A percentile compares a stretch with the other conserved stretches of the same genome.
phyloP scores from a whole-genome alignment of 2,329 filamentous ascomycete genomes.

The Thermothelomyces thermophilus region DNA sequence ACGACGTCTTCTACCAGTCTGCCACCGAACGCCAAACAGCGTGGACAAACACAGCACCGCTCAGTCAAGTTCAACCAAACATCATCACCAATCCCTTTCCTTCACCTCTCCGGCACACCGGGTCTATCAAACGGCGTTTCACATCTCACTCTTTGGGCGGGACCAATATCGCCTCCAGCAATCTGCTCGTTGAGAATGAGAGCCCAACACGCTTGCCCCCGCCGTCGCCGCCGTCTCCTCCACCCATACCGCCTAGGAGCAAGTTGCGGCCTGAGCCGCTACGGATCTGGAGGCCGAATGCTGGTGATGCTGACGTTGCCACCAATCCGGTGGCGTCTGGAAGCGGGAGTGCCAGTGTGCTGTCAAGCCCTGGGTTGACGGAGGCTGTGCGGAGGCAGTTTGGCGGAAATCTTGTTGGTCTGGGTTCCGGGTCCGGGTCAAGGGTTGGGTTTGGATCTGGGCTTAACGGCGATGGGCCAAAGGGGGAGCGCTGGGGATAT shows the following conservation, averaged over 20 bases:
- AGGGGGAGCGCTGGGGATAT: neutral
- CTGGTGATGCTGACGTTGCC: neutral
- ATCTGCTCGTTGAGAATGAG: constrained; percentile 2
- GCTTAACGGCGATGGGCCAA: neutral
- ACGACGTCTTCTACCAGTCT: constrained; percentile 1
- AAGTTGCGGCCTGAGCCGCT: constrained; percentile 20
- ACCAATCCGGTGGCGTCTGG: neutral
- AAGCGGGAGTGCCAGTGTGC: constrained; percentile 5
- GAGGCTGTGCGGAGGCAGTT: constrained; percentile 29
- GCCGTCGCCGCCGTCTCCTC: constrained; percentile 9
- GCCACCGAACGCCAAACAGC: neutral
- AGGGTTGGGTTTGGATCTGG: neutral
- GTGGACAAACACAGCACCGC: constrained; percentile 16
- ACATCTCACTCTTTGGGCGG: neutral
- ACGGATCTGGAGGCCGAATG: constrained; percentile 2
- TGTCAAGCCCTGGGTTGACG: constrained; percentile 25
- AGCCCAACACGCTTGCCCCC: neutral
- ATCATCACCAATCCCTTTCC: neutral
- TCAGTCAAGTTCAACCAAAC: neutral
- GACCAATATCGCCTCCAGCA: neutral
- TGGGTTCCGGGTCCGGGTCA: neutral
- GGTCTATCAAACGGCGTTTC: neutral
- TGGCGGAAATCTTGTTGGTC: constrained; percentile 12
- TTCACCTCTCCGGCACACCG: neutral
- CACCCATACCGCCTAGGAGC: constrained; percentile 23